phyloP scores from a whole-genome alignment of 208 protist species.

The Tritrichomonas foetus region DNA sequence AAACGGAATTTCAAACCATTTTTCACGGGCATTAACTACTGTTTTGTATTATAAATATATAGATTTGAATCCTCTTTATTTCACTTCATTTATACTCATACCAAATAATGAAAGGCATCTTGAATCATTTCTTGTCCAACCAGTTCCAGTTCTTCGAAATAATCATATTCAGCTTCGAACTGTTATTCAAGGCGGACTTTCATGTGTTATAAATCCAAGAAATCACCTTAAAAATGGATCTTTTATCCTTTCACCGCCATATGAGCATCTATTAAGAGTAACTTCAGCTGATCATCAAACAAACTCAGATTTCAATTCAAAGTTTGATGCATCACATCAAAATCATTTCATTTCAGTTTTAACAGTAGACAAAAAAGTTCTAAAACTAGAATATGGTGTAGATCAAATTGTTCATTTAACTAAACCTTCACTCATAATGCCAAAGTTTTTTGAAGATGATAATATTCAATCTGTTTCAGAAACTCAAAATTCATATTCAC shows the following conservation, averaged over 20 bases:
- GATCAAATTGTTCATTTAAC: not conserved
- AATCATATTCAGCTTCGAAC: not conserved
- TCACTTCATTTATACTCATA: not conserved
- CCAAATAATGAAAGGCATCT: no score
- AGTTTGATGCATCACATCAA: no score
- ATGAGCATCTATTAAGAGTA: not conserved
- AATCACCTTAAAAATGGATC: no score
- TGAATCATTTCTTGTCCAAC: not conserved
- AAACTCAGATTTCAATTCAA: no score
- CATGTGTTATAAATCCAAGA: no score
- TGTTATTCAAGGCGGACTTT: not conserved
- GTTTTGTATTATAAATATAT: not conserved
- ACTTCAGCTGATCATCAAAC: not conserved
- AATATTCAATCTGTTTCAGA: not conserved
- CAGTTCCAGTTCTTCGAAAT: not conserved
- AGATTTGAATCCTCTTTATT: not conserved
- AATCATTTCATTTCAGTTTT: no score
- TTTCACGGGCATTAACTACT: not conserved
- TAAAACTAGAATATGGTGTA: not conserved
- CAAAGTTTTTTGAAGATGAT: not conserved
- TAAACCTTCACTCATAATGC: not conserved
- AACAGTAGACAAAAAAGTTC: not conserved
- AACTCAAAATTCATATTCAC: no score
- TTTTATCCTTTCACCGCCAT: not conserved
- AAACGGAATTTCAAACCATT: not conserved